phyloP scores from a whole-genome alignment of 73 alveolate species.

The Loxodes magnus region DNA sequence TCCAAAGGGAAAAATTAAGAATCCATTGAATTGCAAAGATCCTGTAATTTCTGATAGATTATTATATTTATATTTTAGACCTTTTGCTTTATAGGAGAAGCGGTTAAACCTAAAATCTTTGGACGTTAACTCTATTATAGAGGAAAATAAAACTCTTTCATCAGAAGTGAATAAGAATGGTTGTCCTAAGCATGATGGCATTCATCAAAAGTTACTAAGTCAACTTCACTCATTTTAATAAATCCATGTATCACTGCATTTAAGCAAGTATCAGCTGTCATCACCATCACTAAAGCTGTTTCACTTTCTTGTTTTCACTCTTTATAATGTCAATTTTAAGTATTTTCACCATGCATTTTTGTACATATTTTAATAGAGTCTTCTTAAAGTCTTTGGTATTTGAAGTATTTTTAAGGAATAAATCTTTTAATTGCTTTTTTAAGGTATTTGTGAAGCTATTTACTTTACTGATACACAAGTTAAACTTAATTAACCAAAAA shows the following conservation, averaged over 20 bases:
- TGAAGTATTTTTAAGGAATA: too few species aligned
- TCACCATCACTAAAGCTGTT: not conserved
- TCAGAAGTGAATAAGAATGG: not conserved
- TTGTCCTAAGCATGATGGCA: slow-evolving; percentile 3
- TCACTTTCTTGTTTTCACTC: too few species aligned
- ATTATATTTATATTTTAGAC: not conserved
- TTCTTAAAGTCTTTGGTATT: too few species aligned
- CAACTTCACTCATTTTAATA: not conserved
- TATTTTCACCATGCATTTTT: too few species aligned
- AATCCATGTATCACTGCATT: not conserved
- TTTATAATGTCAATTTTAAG: too few species aligned
- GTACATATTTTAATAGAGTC: too few species aligned
- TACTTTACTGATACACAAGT: too few species aligned
- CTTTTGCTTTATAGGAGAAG: not conserved
- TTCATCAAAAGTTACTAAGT: slow-evolving; percentile 1
- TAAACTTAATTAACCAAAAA: too few species aligned
- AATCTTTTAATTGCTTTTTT: too few species aligned
- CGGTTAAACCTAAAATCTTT: not conserved
- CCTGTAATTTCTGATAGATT: not conserved
- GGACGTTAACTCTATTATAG: not conserved
- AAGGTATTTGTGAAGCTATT: too few species aligned
- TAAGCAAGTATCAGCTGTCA: not conserved
- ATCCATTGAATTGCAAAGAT: not conserved
- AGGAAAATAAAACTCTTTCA: slow-evolving; percentile 3
- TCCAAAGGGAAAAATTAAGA: not conserved